Base-by-base conservation (phyloP, 495 filamentous ascomycete species). In the Extremus antarcticus region DNA sequence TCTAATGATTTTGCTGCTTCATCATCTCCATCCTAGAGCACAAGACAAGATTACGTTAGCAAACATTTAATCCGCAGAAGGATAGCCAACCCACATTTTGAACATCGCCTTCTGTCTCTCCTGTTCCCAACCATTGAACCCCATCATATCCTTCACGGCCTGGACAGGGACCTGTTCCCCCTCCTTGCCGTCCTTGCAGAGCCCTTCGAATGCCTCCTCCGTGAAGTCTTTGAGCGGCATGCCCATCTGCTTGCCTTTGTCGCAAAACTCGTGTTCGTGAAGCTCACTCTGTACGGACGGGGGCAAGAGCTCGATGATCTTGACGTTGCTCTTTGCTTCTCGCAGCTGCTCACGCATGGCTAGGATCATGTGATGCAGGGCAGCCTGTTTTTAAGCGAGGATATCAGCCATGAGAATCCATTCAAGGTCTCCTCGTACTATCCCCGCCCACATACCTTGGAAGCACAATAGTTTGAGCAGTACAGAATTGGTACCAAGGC, bases 241-340 rank as follows among this genome's bases (percentile, higher is more conserved):
- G 0, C 82, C 84, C 1, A 77, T 58, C 1, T 54, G 47, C 25
- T 70, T 47, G 13, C 74, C 76, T 19, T 69, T 65, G 32, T 75
- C 67, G 62, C 54, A 52, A 25, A 56, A 49, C 38, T 59, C 75
- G 48, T 69, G 68, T 49, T 76, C 68, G 53, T 80, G 78, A 49
- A 82, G 66, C 65, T 82, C 79, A 4, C 77, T 88, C 70, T 83
- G 80, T 23, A 88, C 41, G 7, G 80, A 74, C 2, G 84, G 83
- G 4, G 83, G 83, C 43, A 82, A 71, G 15, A 86, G 65, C 68
- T 88, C 84, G 25, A 87, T 68, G 2, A 87, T 73, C 39, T 74
- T 74, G 21, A 86, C 67, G 43, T 73, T 65, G 32, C 41, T 22
- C 17, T 43, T 19, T 13, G 70, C 70, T 0, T 68, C 61, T 41